These are phyloP conservation scores for Papilionanthe hybrid DNA, from an alignment of 116 monocot genomes.

Conservation along the genomic window DNA sequence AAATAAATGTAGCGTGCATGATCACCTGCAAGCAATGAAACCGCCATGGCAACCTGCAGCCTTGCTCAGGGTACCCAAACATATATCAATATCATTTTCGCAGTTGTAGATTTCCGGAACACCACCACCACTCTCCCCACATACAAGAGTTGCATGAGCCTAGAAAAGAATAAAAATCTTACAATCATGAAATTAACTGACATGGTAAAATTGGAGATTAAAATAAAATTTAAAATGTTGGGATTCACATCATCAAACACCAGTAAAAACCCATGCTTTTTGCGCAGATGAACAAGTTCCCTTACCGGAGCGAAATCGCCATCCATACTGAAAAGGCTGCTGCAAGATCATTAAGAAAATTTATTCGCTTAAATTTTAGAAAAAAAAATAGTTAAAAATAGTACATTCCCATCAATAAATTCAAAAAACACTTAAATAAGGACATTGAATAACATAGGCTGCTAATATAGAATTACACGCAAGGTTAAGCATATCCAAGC, in stretches of 20 bases:
- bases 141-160: constrained; percentile 91
- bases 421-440: neutral
- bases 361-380: neutral
- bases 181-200: neutral
- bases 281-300: constrained; percentile 56
- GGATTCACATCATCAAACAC: constrained; percentile 76
- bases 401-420: neutral
- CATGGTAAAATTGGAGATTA: neutral
- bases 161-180: constrained; percentile 13
- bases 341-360: constrained; percentile 25
- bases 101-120: constrained; percentile 59
- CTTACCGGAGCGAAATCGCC: constrained; percentile 80
- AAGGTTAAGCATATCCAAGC: constrained; percentile 3
- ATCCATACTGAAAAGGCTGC: constrained; percentile 96
- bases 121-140: constrained; percentile 88
- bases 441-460: neutral
- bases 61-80: constrained; percentile 83
- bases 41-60: constrained; percentile 87
- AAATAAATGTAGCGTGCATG: neutral
- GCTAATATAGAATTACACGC: neutral
- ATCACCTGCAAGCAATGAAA: constrained; percentile 88
- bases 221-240: neutral
- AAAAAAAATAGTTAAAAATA: neutral
- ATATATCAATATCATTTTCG: constrained; percentile 78
- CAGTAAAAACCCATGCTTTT: constrained; percentile 63